Evolutionary conservation across 176 grass and related monocot genomes (phyloP).

Genomic region (Cocos nucifera): DNA sequence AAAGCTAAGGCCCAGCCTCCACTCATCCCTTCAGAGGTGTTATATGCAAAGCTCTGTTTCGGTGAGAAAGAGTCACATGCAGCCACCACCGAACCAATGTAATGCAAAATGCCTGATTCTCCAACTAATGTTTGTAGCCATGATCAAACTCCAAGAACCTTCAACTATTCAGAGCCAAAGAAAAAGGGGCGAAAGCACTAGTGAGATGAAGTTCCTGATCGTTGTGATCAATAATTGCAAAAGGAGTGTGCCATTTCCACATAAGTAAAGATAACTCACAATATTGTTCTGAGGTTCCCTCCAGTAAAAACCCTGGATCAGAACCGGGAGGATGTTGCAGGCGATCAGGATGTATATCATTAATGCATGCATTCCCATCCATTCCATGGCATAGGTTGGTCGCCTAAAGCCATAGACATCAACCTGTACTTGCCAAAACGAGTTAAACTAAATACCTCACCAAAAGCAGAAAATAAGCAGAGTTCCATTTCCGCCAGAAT

Average conservation of each 20-base stretch:
- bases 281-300: slow-evolving; percentile 41
- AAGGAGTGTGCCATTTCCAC: no score
- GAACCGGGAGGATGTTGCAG: slow-evolving; percentile 53
- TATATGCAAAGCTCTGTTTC: no score
- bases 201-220: no score
- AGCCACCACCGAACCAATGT: no score
- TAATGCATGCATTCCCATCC: slow-evolving; percentile 66
- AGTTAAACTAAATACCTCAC: not conserved
- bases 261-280: slow-evolving; percentile 20
- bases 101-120: no score
- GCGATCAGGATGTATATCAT: slow-evolving; percentile 61
- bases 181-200: not conserved
- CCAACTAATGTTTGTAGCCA: no score
- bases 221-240: no score
- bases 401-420: slow-evolving; percentile 59
- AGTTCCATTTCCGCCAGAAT: no score
- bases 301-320: slow-evolving; percentile 68
- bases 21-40: not conserved
- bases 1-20: not conserved
- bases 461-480: no score
- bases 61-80: no score
- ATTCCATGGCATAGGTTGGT: slow-evolving; percentile 38
- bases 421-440: slow-evolving; percentile 29
- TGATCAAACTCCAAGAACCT: slow-evolving; percentile 27
- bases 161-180: slow-evolving; percentile 31